These are phyloP conservation scores for Quercus suber DNA, from an alignment of 306 rosid species.

Conservation along the genomic window DNA sequence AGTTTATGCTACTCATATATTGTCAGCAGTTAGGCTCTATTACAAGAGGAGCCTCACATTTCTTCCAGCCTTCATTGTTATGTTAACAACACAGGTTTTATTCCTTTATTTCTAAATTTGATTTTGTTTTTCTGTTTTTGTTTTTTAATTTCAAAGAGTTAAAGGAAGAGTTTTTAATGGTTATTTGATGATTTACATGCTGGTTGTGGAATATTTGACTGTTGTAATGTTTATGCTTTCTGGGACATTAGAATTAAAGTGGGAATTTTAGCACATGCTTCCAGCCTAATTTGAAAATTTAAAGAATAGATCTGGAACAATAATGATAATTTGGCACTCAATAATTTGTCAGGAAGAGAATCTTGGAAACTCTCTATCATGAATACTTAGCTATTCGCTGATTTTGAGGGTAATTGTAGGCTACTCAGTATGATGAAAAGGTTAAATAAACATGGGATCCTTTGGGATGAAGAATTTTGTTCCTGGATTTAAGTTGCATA, in stretches of 20 bases:
- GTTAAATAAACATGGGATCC: not conserved
- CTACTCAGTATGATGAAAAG: not conserved
- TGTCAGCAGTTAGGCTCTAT: slow-evolving; percentile 71
- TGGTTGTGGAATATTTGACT: not conserved
- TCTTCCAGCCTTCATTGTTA: slow-evolving; percentile 62
- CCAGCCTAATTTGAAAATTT: not conserved
- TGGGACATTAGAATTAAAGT: not conserved
- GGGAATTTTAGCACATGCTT: not conserved
- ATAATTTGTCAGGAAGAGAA: not conserved
- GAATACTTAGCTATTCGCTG: not conserved
- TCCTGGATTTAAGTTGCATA: not conserved
- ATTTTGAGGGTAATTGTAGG: not conserved
- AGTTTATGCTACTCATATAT: slow-evolving; percentile 71
- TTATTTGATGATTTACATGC: not conserved
- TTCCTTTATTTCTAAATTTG: not conserved
- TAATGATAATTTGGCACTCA: not conserved
- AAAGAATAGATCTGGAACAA: not conserved
- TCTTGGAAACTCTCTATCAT: not conserved
- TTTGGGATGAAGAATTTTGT: not conserved
- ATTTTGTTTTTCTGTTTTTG: not conserved
- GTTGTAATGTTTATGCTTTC: not conserved
- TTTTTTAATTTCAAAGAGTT: not conserved
- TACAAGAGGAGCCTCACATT: slow-evolving; percentile 55
- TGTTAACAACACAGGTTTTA: slow-evolving; percentile 85
- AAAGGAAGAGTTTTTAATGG: not conserved